phyloP scores from a whole-genome alignment of 306 rosid species.

The Spatholobus suberectus region DNA sequence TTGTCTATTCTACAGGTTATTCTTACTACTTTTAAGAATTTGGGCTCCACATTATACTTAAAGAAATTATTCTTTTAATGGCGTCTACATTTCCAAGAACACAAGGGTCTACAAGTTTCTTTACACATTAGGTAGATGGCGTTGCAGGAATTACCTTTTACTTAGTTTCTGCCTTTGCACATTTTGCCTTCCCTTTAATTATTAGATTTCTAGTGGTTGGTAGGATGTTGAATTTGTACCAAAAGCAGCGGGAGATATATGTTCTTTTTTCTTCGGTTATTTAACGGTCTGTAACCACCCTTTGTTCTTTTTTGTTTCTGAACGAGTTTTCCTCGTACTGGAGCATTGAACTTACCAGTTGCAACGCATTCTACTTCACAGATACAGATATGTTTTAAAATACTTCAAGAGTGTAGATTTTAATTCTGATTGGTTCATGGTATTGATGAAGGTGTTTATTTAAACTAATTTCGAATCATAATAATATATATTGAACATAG shows the following conservation, averaged over 20 bases:
- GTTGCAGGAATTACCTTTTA: slow-evolving; percentile 55
- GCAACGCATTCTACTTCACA: neutral
- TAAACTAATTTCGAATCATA: neutral
- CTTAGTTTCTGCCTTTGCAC: slow-evolving; percentile 56
- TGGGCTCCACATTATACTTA: slow-evolving; percentile 19
- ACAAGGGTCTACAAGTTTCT: neutral
- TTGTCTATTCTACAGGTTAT: slow-evolving; percentile 50
- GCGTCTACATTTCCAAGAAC: slow-evolving; percentile 32
- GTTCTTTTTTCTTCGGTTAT: neutral
- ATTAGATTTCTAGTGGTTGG: slow-evolving; percentile 13
- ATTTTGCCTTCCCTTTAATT: slow-evolving; percentile 34
- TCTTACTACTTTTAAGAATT: slow-evolving; percentile 33
- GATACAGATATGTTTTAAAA: neutral
- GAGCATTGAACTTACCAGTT: neutral
- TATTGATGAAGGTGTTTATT: neutral
- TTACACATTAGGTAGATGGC: slow-evolving; percentile 45
- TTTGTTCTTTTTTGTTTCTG: slow-evolving; percentile 10
- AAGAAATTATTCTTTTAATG: slow-evolving; percentile 31
- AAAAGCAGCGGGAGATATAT: slow-evolving; percentile 26
- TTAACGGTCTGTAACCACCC: slow-evolving; percentile 1
- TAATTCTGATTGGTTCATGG: neutral
- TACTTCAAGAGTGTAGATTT: neutral
- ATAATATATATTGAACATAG: neutral
- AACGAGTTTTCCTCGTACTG: neutral
- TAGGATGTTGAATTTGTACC: slow-evolving; percentile 32